phyloP scores from a whole-genome alignment of 2,329 filamentous ascomycete species.

The Verticillium nonalfalfae region DNA sequence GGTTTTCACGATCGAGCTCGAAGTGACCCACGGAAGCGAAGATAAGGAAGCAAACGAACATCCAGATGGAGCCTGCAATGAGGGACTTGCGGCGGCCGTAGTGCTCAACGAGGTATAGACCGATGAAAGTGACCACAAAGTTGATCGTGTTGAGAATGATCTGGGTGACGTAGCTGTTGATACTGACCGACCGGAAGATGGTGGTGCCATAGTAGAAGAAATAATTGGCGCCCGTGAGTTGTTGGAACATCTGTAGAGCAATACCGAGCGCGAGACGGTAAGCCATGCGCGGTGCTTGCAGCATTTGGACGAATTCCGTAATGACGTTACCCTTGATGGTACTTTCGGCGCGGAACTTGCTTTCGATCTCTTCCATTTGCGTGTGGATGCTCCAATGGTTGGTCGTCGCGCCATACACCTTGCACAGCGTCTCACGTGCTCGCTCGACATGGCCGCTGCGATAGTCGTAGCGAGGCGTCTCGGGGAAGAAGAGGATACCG shows the following conservation, averaged over 20 bases:
- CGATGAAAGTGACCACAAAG: conserved; percentile 59
- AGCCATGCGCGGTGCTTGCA: conserved; percentile 56
- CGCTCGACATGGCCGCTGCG: conserved; percentile 38
- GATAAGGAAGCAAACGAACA: conserved; percentile 53
- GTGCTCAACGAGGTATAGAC: conserved; percentile 64
- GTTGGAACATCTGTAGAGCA: conserved; percentile 58
- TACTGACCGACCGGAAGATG: conserved; percentile 37
- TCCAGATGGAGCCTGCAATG: conserved; percentile 56
- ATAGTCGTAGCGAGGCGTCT: conserved; percentile 46
- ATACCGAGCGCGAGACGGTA: conserved; percentile 58
- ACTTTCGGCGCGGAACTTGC: conserved; percentile 44
- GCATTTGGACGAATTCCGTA: conserved; percentile 50
- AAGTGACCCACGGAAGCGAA: conserved; percentile 49
- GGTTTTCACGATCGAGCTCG: conserved; percentile 27
- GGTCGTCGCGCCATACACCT: conserved; percentile 36
- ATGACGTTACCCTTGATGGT: conserved; percentile 30
- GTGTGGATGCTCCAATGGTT: conserved; percentile 38
- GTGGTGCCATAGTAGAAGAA: conserved; percentile 59
- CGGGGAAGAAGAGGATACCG: conserved; percentile 43
- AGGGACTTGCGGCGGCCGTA: conserved; percentile 59
- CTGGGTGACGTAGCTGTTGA: conserved; percentile 59
- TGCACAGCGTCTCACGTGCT: conserved; percentile 39
- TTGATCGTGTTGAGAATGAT: conserved; percentile 64
- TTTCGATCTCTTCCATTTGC: conserved; percentile 47
- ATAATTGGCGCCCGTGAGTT: conserved; percentile 62